Evolutionary conservation across 2,329 filamentous ascomycete species (phyloP).

Genomic region (Orbilia ellipsospora): DNA sequence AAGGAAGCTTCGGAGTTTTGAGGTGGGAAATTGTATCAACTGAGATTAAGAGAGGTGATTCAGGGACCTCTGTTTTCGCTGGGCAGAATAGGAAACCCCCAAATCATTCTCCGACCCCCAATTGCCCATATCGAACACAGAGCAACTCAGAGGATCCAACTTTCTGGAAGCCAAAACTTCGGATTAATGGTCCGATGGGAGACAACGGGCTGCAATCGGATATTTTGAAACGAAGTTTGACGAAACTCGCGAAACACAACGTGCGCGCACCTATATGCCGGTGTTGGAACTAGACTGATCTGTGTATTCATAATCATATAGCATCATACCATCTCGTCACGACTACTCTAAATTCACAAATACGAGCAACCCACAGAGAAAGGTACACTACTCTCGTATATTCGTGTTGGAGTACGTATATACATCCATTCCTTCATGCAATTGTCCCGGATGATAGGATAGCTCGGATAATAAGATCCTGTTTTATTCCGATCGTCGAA

Average conservation of each 20-base stretch:
- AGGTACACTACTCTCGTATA: no score
- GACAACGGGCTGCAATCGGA: constrained; percentile 1
- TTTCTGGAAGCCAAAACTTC: constrained; percentile 29
- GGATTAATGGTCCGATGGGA: constrained; percentile 50
- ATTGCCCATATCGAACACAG: neutral
- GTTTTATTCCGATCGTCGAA: constrained; percentile 24
- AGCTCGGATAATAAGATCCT: constrained; percentile 14
- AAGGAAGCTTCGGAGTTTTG: constrained; percentile 44
- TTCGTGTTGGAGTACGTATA: no score
- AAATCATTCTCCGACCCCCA: constrained; percentile 6
- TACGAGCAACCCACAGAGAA: neutral
- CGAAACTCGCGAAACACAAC: constrained; percentile 21
- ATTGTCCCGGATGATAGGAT: constrained; percentile 20
- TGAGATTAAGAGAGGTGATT: no score
- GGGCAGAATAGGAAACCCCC: no score
- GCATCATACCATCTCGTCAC: neutral
- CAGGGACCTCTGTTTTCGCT: no score
- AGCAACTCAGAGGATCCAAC: constrained; percentile 42
- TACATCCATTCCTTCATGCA: no score
- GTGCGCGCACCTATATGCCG: no score
- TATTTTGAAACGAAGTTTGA: neutral
- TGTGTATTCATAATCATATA: neutral
- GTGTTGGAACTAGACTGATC: neutral
- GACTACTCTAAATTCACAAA: neutral
- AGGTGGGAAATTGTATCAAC: constrained; percentile 26